Evolutionary conservation across 2,329 filamentous ascomycete genomes (phyloP).

Genomic region (Fusarium siculi): DNA sequence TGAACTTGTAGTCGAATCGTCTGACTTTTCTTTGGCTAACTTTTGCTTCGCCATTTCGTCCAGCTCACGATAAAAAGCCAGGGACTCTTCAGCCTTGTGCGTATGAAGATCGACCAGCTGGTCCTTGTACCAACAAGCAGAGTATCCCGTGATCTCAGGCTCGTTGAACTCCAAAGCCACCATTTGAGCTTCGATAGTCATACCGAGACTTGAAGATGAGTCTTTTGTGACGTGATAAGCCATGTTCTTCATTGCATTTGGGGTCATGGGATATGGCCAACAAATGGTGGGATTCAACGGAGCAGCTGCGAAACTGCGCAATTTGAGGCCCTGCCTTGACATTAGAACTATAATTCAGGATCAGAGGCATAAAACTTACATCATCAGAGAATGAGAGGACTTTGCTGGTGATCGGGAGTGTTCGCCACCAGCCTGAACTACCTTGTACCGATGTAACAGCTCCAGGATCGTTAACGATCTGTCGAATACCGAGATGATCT

Average conservation of each 20-base stretch:
- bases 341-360: not conserved
- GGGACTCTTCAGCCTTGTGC: slow-evolving; percentile 3
- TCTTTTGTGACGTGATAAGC: slow-evolving; percentile 1
- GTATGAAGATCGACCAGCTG: slow-evolving; percentile 4
- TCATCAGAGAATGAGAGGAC: slow-evolving; percentile 7
- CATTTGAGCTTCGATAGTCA: slow-evolving; percentile 11
- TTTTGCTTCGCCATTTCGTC: not conserved
- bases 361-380: not conserved
- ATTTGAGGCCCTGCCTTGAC: slow-evolving; percentile 13
- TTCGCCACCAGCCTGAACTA: slow-evolving; percentile 21
- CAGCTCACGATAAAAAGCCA: slow-evolving; percentile 11
- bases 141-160: slow-evolving; percentile 16
- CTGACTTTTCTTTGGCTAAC: not conserved
- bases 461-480: not conserved
- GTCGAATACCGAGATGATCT: slow-evolving; percentile 26
- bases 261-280: slow-evolving; percentile 18
- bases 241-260: not conserved
- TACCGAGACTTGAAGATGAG: not conserved
- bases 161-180: slow-evolving; percentile 11
- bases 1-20: too few species aligned
- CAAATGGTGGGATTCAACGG: not conserved
- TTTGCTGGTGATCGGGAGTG: not conserved
- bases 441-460: not conserved
- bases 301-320: slow-evolving; percentile 4
- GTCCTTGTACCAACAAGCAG: slow-evolving; percentile 14